These are phyloP conservation scores for Lasiosphaeriaceae sp. DNA, from an alignment of 495 filamentous ascomycete species.

Conservation along the genomic window DNA sequence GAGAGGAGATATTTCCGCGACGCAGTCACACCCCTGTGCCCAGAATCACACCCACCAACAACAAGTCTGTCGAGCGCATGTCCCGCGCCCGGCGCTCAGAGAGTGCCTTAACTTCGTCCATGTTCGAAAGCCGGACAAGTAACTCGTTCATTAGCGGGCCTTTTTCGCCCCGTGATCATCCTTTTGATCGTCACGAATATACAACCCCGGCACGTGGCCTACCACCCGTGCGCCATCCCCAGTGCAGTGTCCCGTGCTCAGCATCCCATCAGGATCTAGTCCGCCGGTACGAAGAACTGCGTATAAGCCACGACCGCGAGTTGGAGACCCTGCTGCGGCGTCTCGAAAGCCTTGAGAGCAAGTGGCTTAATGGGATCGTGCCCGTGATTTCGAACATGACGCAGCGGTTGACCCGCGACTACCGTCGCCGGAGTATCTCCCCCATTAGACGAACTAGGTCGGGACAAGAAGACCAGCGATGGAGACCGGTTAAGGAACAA, in stretches of 20 bases:
- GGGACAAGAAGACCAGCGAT: no score
- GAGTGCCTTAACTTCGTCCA: neutral
- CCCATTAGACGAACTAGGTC: no score
- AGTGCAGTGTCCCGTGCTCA: conserved; percentile 2
- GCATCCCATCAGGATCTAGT: conserved; percentile 23
- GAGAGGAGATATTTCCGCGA: no score
- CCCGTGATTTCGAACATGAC: conserved; percentile 32
- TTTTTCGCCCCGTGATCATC: neutral
- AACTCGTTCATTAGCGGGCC: no score
- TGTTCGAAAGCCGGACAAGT: neutral
- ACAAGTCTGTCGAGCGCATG: neutral
- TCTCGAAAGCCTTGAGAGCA: conserved; percentile 29
- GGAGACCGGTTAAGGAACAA: no score
- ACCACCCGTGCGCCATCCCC: neutral
- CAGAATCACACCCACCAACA: neutral
- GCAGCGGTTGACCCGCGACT: conserved; percentile 3
- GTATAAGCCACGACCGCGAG: conserved; percentile 29
- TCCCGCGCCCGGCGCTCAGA: neutral
- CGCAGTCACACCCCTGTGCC: neutral
- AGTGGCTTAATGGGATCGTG: conserved; percentile 27
- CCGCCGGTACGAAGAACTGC: conserved; percentile 29
- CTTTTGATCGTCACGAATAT: no score
- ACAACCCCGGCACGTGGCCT: no score
- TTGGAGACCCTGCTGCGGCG: conserved; percentile 24
- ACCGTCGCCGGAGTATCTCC: no score